A percentile compares a stretch with the other conserved stretches of the same genome.
Conservation (phyloP, 2,329 filamentous ascomycete species). For the Calonectria pseudoturangicola region DNA sequence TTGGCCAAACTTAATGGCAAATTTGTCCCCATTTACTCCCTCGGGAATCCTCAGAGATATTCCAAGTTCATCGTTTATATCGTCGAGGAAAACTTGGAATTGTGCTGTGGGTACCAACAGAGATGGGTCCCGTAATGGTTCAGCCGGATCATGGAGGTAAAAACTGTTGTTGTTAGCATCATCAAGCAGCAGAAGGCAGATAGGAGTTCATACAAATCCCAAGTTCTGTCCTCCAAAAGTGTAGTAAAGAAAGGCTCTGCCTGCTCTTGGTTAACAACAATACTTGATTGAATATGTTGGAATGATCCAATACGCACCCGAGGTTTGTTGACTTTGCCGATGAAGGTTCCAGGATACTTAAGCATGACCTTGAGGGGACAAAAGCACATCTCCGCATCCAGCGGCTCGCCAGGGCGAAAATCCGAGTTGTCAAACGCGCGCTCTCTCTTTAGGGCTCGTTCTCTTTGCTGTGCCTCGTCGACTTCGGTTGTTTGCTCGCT, state of each 20-base stretch:
- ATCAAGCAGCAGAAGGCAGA: background rate
- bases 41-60: constrained; percentile 75
- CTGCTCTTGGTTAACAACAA: constrained; percentile 55
- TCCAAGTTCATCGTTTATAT: constrained; percentile 77
- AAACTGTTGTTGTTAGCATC: constrained; percentile 69
- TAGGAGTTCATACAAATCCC: constrained; percentile 81
- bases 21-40: constrained; percentile 69
- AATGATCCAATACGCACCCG: constrained; percentile 60
- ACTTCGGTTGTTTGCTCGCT: constrained; percentile 18
- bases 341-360: constrained; percentile 76
- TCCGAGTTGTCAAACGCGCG: constrained; percentile 50
- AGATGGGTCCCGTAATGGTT: constrained; percentile 69
- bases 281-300: background rate
- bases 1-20: constrained; percentile 77
- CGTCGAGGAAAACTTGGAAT: constrained; percentile 77
- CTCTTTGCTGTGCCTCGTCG: constrained; percentile 32
- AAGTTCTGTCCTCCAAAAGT: constrained; percentile 76
- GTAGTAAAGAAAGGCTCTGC: constrained; percentile 71
- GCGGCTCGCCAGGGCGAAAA: constrained; percentile 52
- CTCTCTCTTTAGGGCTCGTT: constrained; percentile 33
- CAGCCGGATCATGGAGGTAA: constrained; percentile 76
- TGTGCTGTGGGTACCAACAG: constrained; percentile 82
- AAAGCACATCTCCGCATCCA: constrained; percentile 60
- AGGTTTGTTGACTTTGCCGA: constrained; percentile 71
- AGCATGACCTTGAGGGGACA: constrained; percentile 72